Conservation (phyloP, 345 rosid species). For the Hibiscus tridactylites region DNA sequence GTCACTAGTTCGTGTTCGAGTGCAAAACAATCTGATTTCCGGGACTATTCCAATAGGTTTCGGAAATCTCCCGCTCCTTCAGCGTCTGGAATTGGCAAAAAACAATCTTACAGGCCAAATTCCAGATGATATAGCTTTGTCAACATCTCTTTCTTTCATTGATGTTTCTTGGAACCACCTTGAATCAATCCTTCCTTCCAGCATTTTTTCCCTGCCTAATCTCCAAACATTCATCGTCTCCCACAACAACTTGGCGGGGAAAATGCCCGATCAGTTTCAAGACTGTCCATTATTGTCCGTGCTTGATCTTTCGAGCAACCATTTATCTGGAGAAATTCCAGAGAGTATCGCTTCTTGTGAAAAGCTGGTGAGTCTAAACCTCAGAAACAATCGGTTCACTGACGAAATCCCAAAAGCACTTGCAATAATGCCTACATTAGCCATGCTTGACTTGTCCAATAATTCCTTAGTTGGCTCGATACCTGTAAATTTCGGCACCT, state of each 20-base stretch:
- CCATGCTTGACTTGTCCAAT: constrained; percentile 72
- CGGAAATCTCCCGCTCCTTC: constrained; percentile 58
- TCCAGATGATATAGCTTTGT: constrained; percentile 54
- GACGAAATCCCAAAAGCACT: constrained; percentile 55
- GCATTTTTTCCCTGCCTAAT: constrained; percentile 55
- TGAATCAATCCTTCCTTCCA: constrained; percentile 56
- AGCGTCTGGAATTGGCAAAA: constrained; percentile 74
- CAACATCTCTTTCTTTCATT: constrained; percentile 71
- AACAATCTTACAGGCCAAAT: constrained; percentile 70
- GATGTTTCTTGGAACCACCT: constrained; percentile 68
- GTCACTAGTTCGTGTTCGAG: constrained; percentile 63
- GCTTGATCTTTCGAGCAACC: constrained; percentile 77
- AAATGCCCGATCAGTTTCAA: constrained; percentile 67
- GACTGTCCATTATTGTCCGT: constrained; percentile 63
- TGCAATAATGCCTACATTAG: constrained; percentile 61
- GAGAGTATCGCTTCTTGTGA: constrained; percentile 62
- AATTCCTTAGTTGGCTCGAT: constrained; percentile 64
- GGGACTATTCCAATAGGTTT: constrained; percentile 59
- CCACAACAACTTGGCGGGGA: constrained; percentile 54
- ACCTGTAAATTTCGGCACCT: constrained; percentile 52
- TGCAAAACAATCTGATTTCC: constrained; percentile 61
- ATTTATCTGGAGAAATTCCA: constrained; percentile 55
- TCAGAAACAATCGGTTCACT: constrained; percentile 45
- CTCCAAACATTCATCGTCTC: constrained; percentile 75
- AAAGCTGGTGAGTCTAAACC: constrained; percentile 64